phyloP scores from a whole-genome alignment of 2,329 filamentous ascomycete species.

The Penicillium palitans region DNA sequence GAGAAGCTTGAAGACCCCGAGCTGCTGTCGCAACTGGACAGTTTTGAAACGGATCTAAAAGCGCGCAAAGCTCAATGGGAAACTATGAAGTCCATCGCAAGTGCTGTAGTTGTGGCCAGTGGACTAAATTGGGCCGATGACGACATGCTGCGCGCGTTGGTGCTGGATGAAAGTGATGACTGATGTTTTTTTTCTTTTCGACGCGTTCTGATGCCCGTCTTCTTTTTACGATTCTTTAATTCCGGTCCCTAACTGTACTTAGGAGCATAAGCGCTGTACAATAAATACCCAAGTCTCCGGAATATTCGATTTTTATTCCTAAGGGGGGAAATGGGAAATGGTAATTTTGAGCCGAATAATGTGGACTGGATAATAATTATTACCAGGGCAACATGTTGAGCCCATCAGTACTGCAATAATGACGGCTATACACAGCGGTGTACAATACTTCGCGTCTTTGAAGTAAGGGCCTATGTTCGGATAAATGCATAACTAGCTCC shows the following conservation, averaged over 20 bases:
- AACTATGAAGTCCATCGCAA: slow-evolving; percentile 75
- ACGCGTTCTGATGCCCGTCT: neutral
- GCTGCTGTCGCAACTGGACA: slow-evolving; percentile 57
- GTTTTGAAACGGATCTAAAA: slow-evolving; percentile 61
- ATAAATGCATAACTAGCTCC: neutral
- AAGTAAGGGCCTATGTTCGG: slow-evolving; percentile 3
- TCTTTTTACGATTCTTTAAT: neutral
- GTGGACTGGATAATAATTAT: neutral
- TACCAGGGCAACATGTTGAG: neutral
- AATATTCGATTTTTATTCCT: neutral
- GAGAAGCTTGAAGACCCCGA: slow-evolving; percentile 57
- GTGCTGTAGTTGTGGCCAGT: slow-evolving; percentile 75
- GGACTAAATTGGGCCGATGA: slow-evolving; percentile 79
- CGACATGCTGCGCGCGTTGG: slow-evolving; percentile 65
- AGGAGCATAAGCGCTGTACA: neutral
- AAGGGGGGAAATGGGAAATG: neutral
- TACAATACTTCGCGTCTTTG: neutral
- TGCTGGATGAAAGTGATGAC: slow-evolving; percentile 67
- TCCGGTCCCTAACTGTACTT: neutral
- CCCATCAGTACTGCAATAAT: neutral
- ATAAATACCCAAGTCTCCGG: neutral
- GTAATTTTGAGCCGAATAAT: neutral
- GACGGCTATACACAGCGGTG: slow-evolving; percentile 1
- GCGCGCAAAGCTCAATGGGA: slow-evolving; percentile 67
- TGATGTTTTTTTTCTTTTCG: slow-evolving; percentile 24